Percentiles rank a stretch among this genome's conserved stretches.
These are phyloP conservation scores for Cordyceps sp. DNA, from an alignment of 2,329 filamentous ascomycete species.

Conservation along the genomic window DNA sequence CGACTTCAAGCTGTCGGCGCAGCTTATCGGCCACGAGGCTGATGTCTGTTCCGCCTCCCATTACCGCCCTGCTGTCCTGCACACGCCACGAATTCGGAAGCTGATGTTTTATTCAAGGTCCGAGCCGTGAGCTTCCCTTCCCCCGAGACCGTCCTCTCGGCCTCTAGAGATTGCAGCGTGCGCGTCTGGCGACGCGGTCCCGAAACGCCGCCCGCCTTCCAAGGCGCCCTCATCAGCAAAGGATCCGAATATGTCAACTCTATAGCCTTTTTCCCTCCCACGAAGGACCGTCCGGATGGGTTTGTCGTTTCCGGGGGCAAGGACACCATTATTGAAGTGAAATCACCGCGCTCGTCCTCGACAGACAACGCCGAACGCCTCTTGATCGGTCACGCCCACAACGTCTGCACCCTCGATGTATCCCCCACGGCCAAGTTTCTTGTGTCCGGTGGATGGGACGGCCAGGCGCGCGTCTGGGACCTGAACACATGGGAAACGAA, in stretches of 20 bases:
- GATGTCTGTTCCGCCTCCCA: constrained; percentile 41
- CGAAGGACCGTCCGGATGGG: constrained; percentile 53
- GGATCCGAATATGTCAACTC: constrained; percentile 80
- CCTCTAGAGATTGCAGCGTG: constrained; percentile 82
- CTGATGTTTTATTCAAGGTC: constrained; percentile 40
- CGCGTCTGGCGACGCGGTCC: constrained; percentile 64
- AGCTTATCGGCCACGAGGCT: constrained; percentile 75
- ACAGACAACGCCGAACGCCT: constrained; percentile 72
- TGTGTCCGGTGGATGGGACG: constrained; percentile 90
- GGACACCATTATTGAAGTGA: constrained; percentile 84
- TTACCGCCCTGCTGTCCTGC: too few relatives aligned
- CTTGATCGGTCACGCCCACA: constrained; percentile 71
- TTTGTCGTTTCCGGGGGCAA: constrained; percentile 77
- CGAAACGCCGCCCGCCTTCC: constrained; percentile 51
- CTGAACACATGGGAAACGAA: constrained; percentile 73
- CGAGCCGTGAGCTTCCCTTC: constrained; percentile 69
- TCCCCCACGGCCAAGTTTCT: constrained; percentile 56
- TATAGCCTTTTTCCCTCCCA: constrained; percentile 59
- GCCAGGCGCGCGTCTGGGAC: constrained; percentile 71
- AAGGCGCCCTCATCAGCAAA: constrained; percentile 62
- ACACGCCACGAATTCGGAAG: background rate
- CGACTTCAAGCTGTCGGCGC: constrained; percentile 86
- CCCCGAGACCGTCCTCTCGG: constrained; percentile 58
- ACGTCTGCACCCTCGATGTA: constrained; percentile 76
- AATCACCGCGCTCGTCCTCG: constrained; percentile 48